Conservation (phyloP, 2,329 filamentous ascomycete species). For the Zymoseptoria tritici region DNA sequence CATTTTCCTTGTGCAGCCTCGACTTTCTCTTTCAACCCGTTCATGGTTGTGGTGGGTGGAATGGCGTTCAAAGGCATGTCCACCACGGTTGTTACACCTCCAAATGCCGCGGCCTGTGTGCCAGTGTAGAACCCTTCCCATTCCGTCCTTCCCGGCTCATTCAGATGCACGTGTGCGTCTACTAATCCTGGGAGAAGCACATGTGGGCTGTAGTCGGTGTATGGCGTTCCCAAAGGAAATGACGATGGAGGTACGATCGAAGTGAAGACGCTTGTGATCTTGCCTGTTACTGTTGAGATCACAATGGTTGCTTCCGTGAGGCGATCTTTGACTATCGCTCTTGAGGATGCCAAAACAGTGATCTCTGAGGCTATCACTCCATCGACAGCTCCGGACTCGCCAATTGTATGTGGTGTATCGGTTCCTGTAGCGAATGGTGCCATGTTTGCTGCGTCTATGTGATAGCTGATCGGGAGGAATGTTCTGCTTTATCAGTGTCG, state of each 20-base stretch:
- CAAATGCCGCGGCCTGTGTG: slow-evolving; percentile 86
- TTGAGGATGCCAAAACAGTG: slow-evolving; percentile 73
- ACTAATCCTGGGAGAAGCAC: slow-evolving; percentile 85
- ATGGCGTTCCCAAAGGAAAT: slow-evolving; percentile 66
- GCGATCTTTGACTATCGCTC: slow-evolving; percentile 69
- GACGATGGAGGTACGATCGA: slow-evolving; percentile 64
- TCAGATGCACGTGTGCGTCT: slow-evolving; percentile 94
- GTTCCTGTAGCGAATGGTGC: slow-evolving; percentile 26
- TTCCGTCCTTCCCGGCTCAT: slow-evolving; percentile 92
- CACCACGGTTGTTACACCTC: slow-evolving; percentile 91
- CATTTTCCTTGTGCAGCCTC: slow-evolving; percentile 77
- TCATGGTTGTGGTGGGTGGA: slow-evolving; percentile 85
- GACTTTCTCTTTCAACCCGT: slow-evolving; percentile 76
- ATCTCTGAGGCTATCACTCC: slow-evolving; percentile 34
- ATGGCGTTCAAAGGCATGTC: slow-evolving; percentile 98
- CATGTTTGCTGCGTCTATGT: slow-evolving; percentile 13
- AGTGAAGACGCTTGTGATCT: slow-evolving; percentile 69
- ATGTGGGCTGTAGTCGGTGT: slow-evolving; percentile 76
- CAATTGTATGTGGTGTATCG: slow-evolving; percentile 18
- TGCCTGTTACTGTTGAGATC: slow-evolving; percentile 70
- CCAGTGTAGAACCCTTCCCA: slow-evolving; percentile 98
- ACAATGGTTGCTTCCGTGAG: slow-evolving; percentile 77
- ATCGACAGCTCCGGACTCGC: slow-evolving; percentile 9
- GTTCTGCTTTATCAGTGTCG: neutral
- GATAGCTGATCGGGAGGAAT: neutral